Base-by-base conservation (phyloP, 768 basidiomycete genomes). In the Leucocoprinus sp. region DNA sequence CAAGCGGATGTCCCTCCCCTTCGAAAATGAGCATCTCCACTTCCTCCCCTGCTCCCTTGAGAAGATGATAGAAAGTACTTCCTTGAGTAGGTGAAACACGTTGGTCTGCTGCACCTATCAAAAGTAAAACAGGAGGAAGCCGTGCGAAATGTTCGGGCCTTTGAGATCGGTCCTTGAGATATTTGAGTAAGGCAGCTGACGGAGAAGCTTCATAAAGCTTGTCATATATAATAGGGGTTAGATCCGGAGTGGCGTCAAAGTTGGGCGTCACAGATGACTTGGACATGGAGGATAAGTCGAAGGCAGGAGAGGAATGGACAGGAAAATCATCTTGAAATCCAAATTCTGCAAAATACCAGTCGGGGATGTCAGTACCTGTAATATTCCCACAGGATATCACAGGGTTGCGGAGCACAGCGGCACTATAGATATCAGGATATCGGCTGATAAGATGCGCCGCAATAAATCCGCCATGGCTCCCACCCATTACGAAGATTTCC, bases 381-480 rank as follows among this genome's bases (percentile, higher is more conserved):
- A 79, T 60, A 37, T 80, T 76, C 8, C 78, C 79, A 0, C 65
- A 67, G 3, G 78, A 77, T 31, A 78, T 79, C 43, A 86, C 85
- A 0, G 84, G 83, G 54, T 87, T 88, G 33, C 80, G 74, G 37
- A 84, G 55, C 19, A 75, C 72, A 0, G 77, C 77, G 0, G 80
- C 83, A 8, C 69, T 72, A 57, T 82, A 86, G 28, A 75, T 58
- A 14, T 72, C 67, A 0, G 84, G 82, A 52, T 70, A 72, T 48
- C 76, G 75, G 1, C 79, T 78, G 14, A 83, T 75, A 8, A 87
- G 61, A 53, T 82, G 80, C 0, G 69, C 72, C 1, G 71, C 51
- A 11, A 84, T 63, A 56, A 81, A 85, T 1, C 84, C 84, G 0
- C 83, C 83, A 49, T 88, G 85, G 37, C 77, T 81, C 31, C 84